Conservation (phyloP, 148 eudicot genomes). For the Arctostaphylos glauca region DNA sequence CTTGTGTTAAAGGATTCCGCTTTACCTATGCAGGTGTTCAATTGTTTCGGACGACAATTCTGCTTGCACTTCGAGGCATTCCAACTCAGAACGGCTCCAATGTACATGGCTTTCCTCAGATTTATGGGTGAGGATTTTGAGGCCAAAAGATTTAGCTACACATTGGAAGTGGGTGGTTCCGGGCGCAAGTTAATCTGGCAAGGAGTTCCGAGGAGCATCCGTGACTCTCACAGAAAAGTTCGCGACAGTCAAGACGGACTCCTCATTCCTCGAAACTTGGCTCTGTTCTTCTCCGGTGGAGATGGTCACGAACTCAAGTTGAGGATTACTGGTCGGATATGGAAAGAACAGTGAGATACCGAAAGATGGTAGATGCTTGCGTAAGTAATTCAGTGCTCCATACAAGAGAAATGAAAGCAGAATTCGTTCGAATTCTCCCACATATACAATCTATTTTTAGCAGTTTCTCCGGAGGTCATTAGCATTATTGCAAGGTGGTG, state of each 20-base stretch:
- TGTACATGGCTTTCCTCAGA: conserved; percentile 56
- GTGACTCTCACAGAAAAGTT: conserved; percentile 47
- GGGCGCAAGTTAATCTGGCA: conserved; percentile 57
- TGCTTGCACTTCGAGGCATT: conserved; percentile 64
- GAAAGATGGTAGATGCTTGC: background rate
- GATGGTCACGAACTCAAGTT: conserved; percentile 45
- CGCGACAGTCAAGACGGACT: conserved; percentile 66
- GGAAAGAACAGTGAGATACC: conserved; percentile 35
- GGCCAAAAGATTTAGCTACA: conserved; percentile 45
- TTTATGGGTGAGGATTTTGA: conserved; percentile 69
- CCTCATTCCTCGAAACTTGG: conserved; percentile 46
- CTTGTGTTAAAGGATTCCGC: background rate
- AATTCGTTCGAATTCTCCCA: no score
- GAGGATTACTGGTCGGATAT: conserved; percentile 45
- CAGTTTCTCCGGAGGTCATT: no score
- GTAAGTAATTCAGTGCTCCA: no score
- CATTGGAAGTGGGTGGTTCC: conserved; percentile 47
- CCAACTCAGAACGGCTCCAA: conserved; percentile 47
- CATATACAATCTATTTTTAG: no score
- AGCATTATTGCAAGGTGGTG: no score
- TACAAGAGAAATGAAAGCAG: no score
- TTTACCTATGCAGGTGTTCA: conserved; percentile 41
- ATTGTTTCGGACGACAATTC: conserved; percentile 54
- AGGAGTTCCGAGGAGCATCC: conserved; percentile 62
- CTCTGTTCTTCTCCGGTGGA: conserved; percentile 53